These are phyloP conservation scores for Rosa lucieae DNA, from an alignment of 306 rosid genomes.

Conservation along the genomic window DNA sequence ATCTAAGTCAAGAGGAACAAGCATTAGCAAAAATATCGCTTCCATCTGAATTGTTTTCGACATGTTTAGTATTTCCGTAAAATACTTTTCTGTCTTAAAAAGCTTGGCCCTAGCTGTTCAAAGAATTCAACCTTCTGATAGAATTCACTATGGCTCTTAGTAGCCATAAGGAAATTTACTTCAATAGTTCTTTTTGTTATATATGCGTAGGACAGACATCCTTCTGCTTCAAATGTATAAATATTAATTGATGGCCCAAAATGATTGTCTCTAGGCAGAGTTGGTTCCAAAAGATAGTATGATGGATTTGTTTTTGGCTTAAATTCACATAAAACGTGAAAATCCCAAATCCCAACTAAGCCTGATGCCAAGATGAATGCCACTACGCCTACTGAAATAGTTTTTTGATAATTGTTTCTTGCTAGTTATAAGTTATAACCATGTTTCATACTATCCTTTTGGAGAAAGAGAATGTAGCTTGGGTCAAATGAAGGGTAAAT, in stretches of 20 bases:
- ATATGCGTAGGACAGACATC: background rate
- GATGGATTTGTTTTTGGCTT: background rate
- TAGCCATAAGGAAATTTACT: background rate
- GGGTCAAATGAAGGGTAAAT: background rate
- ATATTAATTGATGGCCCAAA: background rate
- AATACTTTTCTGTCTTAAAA: background rate
- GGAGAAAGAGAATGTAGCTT: background rate
- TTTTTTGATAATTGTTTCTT: background rate
- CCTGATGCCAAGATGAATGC: background rate
- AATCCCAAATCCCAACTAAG: background rate
- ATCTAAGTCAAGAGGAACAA: background rate
- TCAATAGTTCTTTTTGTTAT: background rate
- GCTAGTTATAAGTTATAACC: background rate
- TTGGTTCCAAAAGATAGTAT: background rate
- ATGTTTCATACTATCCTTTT: slow-evolving; percentile 5
- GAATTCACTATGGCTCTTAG: background rate
- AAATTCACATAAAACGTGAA: background rate
- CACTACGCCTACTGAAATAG: background rate
- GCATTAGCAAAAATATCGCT: background rate
- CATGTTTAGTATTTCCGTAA: background rate
- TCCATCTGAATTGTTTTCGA: background rate
- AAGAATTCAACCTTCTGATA: background rate
- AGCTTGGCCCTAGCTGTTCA: background rate
- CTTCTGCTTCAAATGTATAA: background rate
- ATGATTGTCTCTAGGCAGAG: background rate